A percentile compares a stretch with the other conserved stretches of the same genome.
phyloP scores from a whole-genome alignment of 768 basidiomycete genomes.

The Suillus spraguei region DNA sequence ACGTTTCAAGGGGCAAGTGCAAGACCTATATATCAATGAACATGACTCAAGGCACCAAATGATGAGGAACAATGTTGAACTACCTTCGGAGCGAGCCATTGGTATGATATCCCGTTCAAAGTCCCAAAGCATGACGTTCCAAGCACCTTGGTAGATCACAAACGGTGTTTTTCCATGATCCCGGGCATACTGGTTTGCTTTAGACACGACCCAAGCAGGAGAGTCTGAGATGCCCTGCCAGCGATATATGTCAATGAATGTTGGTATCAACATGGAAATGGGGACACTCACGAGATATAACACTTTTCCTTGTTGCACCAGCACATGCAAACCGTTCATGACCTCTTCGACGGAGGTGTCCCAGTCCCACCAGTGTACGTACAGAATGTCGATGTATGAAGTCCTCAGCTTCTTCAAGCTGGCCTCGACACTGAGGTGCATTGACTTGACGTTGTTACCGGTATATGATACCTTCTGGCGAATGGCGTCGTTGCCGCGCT shows the following conservation, averaged over 20 bases:
- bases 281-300: not conserved
- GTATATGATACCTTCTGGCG: not conserved
- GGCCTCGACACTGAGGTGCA: not conserved
- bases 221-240: not conserved
- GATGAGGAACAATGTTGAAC: not conserved
- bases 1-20: not conserved
- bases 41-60: not conserved
- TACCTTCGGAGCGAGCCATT: not conserved
- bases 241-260: not conserved
- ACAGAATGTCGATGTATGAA: not conserved
- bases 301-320: not conserved
- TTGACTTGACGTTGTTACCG: not conserved
- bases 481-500: not conserved
- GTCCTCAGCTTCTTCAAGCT: slow-evolving; percentile 1
- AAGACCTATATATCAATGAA: not conserved
- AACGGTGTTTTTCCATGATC: not conserved
- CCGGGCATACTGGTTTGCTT: slow-evolving; percentile 1
- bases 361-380: not conserved
- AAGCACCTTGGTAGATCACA: not conserved
- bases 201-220: not conserved
- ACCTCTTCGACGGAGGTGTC: not conserved
- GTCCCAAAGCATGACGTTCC: not conserved
- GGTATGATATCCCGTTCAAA: not conserved
- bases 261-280: not conserved
- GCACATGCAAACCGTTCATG: not conserved